phyloP scores from a whole-genome alignment of 2,329 filamentous ascomycete species.

The Aureobasidium sp. region DNA sequence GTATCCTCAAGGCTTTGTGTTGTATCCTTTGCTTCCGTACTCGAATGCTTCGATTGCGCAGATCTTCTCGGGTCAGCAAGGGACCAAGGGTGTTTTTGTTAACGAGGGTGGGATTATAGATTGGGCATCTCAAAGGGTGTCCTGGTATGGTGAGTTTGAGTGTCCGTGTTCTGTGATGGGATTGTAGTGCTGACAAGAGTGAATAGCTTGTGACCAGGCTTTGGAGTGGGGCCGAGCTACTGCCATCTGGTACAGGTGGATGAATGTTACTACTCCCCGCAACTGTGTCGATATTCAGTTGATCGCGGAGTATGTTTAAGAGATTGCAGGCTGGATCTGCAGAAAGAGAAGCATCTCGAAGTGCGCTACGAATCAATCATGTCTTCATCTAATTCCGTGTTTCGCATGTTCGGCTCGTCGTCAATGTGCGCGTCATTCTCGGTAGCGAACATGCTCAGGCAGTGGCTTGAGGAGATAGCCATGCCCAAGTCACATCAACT shows the following conservation, averaged over 20 bases:
- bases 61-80: slow-evolving; percentile 14
- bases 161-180: background rate
- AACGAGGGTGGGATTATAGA: slow-evolving; percentile 14
- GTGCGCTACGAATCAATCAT: background rate
- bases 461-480: slow-evolving; percentile 18
- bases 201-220: slow-evolving; percentile 11
- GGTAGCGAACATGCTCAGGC: background rate
- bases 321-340: background rate
- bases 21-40: slow-evolving; percentile 10
- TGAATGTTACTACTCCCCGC: slow-evolving; percentile 8
- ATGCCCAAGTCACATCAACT: slow-evolving; percentile 26
- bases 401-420: background rate
- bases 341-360: background rate
- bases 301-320: slow-evolving; percentile 1
- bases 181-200: background rate
- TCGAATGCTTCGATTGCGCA: slow-evolving; percentile 12
- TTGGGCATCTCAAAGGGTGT: slow-evolving; percentile 12
- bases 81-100: slow-evolving; percentile 15
- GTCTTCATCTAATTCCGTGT: background rate
- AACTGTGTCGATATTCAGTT: slow-evolving; percentile 7
- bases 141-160: slow-evolving; percentile 15
- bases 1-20: slow-evolving; percentile 11
- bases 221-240: slow-evolving; percentile 13
- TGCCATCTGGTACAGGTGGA: slow-evolving; percentile 14
- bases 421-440: background rate